Base-by-base conservation (phyloP, 2,329 filamentous ascomycete species). In the Coniochaeta sp. region DNA sequence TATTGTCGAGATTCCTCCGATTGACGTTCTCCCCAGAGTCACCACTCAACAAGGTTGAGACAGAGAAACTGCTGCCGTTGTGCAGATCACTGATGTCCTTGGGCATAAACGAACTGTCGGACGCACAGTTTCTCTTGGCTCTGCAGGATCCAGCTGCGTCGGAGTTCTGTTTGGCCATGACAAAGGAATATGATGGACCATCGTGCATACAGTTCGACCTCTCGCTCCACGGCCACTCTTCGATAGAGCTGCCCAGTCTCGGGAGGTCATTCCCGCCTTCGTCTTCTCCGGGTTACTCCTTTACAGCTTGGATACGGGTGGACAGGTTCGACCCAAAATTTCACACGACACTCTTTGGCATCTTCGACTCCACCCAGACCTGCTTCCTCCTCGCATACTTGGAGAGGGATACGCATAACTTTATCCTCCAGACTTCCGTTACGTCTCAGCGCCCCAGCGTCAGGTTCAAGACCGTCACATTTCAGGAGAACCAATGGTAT, bases 361-460 rank as follows among this genome's bases (percentile, higher is more conserved):
- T 94, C 8, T 97, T 95, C 67, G 94, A 99, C 69, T 78, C 86
- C 3, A 90, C 83, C 5, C 92, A 97, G 67, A 90, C 89, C 5
- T 99, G 94, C 67, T 99, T 99, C 63, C 72, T 99, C 31, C 82
- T 99, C 59, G 85, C 91, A 54, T 99, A 99, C 63, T 77, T 99
- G 33, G 95, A 99, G 66, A 91, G 87, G 63, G 91, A 96, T 65
- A 95, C 90, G 2, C 88, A 82, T 55, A 94, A 96, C 68, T 87
- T 99, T 58, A 99, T 99, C 58, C 74, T 99, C 6, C 94, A 99
- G 70, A 97, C 95, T 7, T 96, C 94, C 16, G 87, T 97, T 55
- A 89, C 84, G 50, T 91, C 91, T 8, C 78, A 83, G 50, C 83
- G 87, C 53, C 92, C 94, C 3, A 97, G 92, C 67, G 89, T 99